These are phyloP conservation scores for Eucalyptus polyanthemos DNA, from an alignment of 345 rosid species.

Conservation along the genomic window DNA sequence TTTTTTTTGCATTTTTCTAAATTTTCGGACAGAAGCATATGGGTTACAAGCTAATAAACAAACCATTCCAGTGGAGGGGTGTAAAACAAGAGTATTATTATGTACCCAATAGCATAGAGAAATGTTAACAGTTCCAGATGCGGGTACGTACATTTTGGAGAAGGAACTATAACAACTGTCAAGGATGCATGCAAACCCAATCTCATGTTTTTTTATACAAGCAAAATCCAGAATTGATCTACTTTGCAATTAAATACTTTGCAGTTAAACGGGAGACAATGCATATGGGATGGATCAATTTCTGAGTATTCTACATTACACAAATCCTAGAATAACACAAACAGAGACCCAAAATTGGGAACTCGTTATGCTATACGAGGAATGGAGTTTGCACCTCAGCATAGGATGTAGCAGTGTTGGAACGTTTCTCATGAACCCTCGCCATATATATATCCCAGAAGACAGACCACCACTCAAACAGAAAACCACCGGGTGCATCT, in stretches of 20 bases:
- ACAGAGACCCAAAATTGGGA: not conserved
- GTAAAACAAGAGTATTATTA: not conserved
- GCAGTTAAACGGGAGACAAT: not conserved
- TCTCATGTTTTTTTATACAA: not conserved
- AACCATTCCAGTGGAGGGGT: not conserved
- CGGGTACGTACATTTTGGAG: not conserved
- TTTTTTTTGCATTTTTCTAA: not conserved
- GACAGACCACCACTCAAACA: conserved; percentile 79
- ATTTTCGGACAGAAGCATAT: not conserved
- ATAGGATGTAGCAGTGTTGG: conserved; percentile 48
- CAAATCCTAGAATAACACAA: not conserved
- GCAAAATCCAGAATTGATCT: not conserved
- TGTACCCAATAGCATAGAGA: not conserved
- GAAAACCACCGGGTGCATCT: conserved; percentile 60
- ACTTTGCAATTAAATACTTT: not conserved
- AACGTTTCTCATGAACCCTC: conserved; percentile 42
- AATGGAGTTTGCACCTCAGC: conserved; percentile 24
- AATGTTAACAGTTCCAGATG: not conserved
- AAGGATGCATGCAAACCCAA: not conserved
- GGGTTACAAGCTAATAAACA: not conserved
- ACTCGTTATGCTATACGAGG: not conserved
- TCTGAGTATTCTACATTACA: conserved; percentile 10
- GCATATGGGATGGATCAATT: conserved; percentile 1
- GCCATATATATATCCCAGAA: conserved; percentile 67
- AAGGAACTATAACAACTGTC: not conserved